Evolutionary conservation across 1,139 yeast species (phyloP).

Genomic region (Pichia sp.): DNA sequence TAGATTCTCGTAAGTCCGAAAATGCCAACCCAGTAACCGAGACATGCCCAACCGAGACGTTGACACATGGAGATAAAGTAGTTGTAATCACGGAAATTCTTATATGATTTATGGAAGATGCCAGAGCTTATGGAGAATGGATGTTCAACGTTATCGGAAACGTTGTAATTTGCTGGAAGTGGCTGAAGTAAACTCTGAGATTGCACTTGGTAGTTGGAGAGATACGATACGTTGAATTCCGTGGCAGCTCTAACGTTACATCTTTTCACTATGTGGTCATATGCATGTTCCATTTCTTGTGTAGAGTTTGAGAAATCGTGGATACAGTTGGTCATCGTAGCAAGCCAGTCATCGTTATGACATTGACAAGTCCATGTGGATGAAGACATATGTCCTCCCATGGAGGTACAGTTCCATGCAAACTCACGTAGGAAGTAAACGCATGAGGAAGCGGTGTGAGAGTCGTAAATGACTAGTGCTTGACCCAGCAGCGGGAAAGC

Average conservation of each 20-base stretch:
- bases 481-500: background rate
- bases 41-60: conserved; percentile 37
- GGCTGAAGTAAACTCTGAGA: conserved; percentile 16
- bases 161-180: conserved; percentile 5
- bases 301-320: conserved; percentile 23
- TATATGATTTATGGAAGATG: conserved; percentile 26
- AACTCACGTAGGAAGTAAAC: conserved; percentile 29
- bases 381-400: conserved; percentile 23
- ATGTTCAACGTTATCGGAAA: conserved; percentile 14
- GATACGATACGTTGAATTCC: conserved; percentile 27
- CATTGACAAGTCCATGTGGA: conserved; percentile 32
- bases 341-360: conserved; percentile 33
- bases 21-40: conserved; percentile 33
- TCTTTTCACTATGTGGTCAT: conserved; percentile 29
- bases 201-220: conserved; percentile 27
- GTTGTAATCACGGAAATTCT: conserved; percentile 29
- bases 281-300: conserved; percentile 29
- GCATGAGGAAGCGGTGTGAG: conserved; percentile 31
- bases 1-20: conserved; percentile 23
- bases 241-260: conserved; percentile 29
- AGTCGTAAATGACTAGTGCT: conserved; percentile 4
- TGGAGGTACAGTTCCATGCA: conserved; percentile 34
- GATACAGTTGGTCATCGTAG: conserved; percentile 33
- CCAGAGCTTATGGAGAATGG: conserved; percentile 28
- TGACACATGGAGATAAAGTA: conserved; percentile 22